Evolutionary conservation across 768 basidiomycete genomes (phyloP).

Genomic region (Russula sp.): DNA sequence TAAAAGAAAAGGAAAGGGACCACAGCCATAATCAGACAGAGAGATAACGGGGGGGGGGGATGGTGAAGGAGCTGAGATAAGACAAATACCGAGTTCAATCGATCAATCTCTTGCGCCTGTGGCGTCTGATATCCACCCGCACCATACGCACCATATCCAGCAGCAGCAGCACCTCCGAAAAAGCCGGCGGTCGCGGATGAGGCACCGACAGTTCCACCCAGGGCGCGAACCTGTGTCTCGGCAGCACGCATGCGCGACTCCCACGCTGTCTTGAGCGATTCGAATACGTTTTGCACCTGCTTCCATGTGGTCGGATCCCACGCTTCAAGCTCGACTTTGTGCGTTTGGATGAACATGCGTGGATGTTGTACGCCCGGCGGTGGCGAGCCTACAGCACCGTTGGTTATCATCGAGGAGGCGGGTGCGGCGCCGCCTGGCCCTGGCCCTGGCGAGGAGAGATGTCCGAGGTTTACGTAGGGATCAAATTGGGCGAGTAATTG

Average conservation of each 20-base stretch:
- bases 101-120: slow-evolving; percentile 45
- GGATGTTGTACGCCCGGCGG: slow-evolving; percentile 54
- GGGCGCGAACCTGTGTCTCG: slow-evolving; percentile 44
- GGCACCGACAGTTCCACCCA: slow-evolving; percentile 39
- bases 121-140: slow-evolving; percentile 25
- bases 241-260: slow-evolving; percentile 56
- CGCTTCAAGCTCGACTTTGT: slow-evolving; percentile 61
- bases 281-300: slow-evolving; percentile 53
- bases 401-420: not conserved
- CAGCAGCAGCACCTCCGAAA: slow-evolving; percentile 35
- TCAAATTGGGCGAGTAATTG: slow-evolving; percentile 29
- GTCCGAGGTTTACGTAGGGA: slow-evolving; percentile 24
- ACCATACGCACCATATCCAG: slow-evolving; percentile 31
- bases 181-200: slow-evolving; percentile 30
- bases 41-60: too few relatives aligned
- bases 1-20: not conserved
- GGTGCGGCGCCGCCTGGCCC: not conserved
- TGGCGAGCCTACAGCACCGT: slow-evolving; percentile 8
- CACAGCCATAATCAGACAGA: not conserved
- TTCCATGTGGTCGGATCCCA: slow-evolving; percentile 33
- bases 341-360: slow-evolving; percentile 59
- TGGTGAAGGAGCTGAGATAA: not conserved
- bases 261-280: slow-evolving; percentile 67
- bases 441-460: not conserved
- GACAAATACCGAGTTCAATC: slow-evolving; percentile 54